Base-by-base conservation (phyloP, 2,329 filamentous ascomycete genomes). In the Bipolaris sorokiniana region DNA sequence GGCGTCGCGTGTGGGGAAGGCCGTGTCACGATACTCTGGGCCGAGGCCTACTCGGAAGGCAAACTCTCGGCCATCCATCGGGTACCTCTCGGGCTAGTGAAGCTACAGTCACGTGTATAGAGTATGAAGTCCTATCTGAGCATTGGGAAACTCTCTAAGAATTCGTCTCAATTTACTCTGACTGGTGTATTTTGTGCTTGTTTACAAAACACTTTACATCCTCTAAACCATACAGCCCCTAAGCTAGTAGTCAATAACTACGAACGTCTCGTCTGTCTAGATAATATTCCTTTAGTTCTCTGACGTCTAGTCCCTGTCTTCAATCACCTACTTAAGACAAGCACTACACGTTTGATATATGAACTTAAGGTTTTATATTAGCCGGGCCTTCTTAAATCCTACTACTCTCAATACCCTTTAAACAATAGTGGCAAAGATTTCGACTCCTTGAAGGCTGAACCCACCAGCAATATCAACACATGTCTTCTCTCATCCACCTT, bases 1-100 rank as follows among this genome's bases (percentile, higher is more conserved):
- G 61, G 49, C 55, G 58, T 59, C 61, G 59, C 62, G 63, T 61
- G 59, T 59, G 46, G 55, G 57, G 51, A 48, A 51, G 22, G n/a
- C 26, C 28, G 28, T 31, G 28, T 31, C 28, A 31, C 10, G 10
- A 31, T 31, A 31, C 28, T 31, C 34, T 16, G 51, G 51, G 13
- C 28, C 28, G 28, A 31, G 28, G 28, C 28, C 28, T 31, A 13
- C 28, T 31, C 28, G 28, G 28, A 31, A 31, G 28, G 28, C 10
- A 11, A 31, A 31, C 10, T 31, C 28, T 31, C 28, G 28, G 28
- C 10, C 28, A 11, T 31, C 28, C 10, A 31, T 31, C 28, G 28
- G 28, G 4, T 13, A 31, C 28, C 28, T 31, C 28, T 31, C 28
- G 28, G 28, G 28, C 28, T 31, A 11, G 28, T 10, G 26, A 31